Evolutionary conservation across 441 rosid genomes (phyloP).

Genomic region (Metrosideros polymorpha): DNA sequence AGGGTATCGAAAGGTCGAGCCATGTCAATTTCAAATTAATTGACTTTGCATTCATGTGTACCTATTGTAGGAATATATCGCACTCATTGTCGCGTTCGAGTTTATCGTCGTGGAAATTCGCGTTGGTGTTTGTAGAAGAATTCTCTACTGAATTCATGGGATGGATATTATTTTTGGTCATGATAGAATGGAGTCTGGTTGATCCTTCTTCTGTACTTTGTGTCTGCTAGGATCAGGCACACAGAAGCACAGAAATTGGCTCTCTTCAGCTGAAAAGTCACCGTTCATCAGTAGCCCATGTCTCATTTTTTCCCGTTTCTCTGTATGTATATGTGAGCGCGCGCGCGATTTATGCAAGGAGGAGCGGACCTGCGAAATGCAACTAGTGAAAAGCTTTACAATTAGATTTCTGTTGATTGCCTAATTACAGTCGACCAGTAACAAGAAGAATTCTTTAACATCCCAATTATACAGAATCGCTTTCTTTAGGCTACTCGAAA

Average conservation of each 20-base stretch:
- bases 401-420: neutral
- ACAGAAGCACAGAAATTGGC: neutral
- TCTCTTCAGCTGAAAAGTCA: neutral
- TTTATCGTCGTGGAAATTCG: neutral
- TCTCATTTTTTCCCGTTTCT: neutral
- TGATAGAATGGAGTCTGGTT: neutral
- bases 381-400: neutral
- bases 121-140: neutral
- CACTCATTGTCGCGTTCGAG: too few species aligned
- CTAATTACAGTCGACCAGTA: neutral
- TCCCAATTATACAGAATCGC: neutral
- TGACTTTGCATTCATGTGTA: neutral
- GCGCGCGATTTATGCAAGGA: neutral
- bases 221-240: neutral
- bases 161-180: neutral
- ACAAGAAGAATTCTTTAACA: neutral
- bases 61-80: neutral
- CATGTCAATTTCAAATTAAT: neutral
- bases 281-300: neutral
- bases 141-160: neutral
- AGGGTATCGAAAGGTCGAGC: neutral
- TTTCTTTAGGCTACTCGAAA: neutral
- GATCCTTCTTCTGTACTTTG: neutral
- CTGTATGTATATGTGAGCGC: too few species aligned
- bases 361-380: neutral